Percentiles rank a stretch among this genome's conserved stretches.
phyloP scores from a whole-genome alignment of 1,284 basidiomycete species.

The Wolfiporia cocos region DNA sequence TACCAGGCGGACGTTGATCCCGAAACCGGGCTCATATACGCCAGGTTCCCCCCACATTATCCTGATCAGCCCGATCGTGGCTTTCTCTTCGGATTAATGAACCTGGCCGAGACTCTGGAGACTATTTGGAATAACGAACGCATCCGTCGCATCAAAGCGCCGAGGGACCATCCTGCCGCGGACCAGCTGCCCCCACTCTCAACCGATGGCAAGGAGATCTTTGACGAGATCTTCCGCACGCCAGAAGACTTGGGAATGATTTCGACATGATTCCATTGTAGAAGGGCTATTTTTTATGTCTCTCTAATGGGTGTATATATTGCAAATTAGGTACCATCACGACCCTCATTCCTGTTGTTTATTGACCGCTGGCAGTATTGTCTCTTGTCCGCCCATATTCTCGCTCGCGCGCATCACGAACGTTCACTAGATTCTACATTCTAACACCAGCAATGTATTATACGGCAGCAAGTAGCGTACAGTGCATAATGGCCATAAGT shows the following conservation, averaged over 20 bases:
- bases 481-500: slow-evolving; percentile 8
- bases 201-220: slow-evolving; percentile 69
- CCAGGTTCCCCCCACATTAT: slow-evolving; percentile 90
- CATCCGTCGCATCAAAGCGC: slow-evolving; percentile 55
- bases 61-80: slow-evolving; percentile 88
- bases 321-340: slow-evolving; percentile 1
- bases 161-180: slow-evolving; percentile 49
- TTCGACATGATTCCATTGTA: slow-evolving; percentile 45
- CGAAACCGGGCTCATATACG: slow-evolving; percentile 73
- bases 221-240: slow-evolving; percentile 62
- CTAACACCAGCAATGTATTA: slow-evolving; percentile 9
- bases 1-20: slow-evolving; percentile 79
- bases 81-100: slow-evolving; percentile 89
- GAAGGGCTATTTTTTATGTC: slow-evolving; percentile 2
- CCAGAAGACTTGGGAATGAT: slow-evolving; percentile 61
- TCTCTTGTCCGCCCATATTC: slow-evolving; percentile 8
- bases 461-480: slow-evolving; percentile 6
- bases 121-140: slow-evolving; percentile 84
- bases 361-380: not conserved
- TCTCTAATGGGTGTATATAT: slow-evolving; percentile 4
- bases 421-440: slow-evolving; percentile 5
- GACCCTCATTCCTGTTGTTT: slow-evolving; percentile 1
- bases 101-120: slow-evolving; percentile 68
- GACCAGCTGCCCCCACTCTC: slow-evolving; percentile 56
- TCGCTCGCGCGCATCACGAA: slow-evolving; percentile 3